Conservation (phyloP, 495 filamentous ascomycete species). For the Podospora bellae-mahoneyi region DNA sequence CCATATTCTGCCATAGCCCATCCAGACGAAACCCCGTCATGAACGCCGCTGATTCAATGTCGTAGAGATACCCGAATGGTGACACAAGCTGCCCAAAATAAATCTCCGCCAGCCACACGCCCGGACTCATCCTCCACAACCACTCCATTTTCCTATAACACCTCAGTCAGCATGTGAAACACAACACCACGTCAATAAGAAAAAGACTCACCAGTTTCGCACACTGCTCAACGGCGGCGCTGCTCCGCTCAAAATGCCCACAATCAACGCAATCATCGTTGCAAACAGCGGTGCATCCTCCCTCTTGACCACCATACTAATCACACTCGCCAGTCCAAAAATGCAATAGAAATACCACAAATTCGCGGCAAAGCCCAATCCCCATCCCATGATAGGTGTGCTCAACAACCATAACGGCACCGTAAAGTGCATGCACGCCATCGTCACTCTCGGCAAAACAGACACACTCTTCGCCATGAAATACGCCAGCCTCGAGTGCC, state of each 20-base stretch:
- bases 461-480: conserved; percentile 55
- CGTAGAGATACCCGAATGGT: conserved; percentile 47
- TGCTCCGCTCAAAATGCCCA: conserved; percentile 49
- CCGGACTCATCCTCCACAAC: conserved; percentile 53
- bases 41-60: conserved; percentile 38
- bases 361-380: conserved; percentile 43
- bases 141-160: conserved; percentile 41
- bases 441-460: conserved; percentile 45
- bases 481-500: conserved; percentile 54
- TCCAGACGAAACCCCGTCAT: conserved; percentile 41
- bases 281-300: conserved; percentile 51
- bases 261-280: conserved; percentile 47
- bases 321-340: conserved; percentile 53
- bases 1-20: conserved; percentile 38
- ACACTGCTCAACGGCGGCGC: conserved; percentile 49
- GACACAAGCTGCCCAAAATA: conserved; percentile 49
- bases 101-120: conserved; percentile 55
- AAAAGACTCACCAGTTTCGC: conserved; percentile 38
- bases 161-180: background rate
- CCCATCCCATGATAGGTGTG: conserved; percentile 48
- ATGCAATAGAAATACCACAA: conserved; percentile 57
- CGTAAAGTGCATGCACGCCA: conserved; percentile 55
- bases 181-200: background rate
- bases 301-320: conserved; percentile 45
- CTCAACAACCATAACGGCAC: conserved; percentile 48